Evolutionary conservation across 2,329 filamentous ascomycete genomes (phyloP), one percentile per base, ranked within the genome.

Genomic region (Lachnellula suecica): DNA sequence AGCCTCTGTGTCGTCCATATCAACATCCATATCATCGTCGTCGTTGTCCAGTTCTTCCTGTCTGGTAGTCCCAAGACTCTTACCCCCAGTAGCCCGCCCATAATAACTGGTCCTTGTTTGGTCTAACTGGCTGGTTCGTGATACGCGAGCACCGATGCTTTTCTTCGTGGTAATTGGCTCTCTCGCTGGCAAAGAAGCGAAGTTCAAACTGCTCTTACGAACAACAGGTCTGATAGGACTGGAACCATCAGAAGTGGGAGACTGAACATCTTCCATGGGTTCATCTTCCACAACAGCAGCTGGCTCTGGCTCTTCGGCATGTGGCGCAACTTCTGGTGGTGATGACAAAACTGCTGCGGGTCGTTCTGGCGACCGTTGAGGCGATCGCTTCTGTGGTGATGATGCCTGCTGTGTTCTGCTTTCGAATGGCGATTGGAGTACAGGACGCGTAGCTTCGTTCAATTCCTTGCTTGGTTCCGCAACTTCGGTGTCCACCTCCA

Each of bases 151-250:
- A 15, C 86, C 91, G 64, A 91, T 83, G 68, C 88, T 95, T 72
- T 92, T 93, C 69, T 95, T 95, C 15, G 82, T 83, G 27, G 85
- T 84, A 47, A 97, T 76, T 31, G 93, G 93, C 65, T 97, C 93
- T 56, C 94, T 83, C 2, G 93, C 92, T 25, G 94, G 94, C 11
- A 99, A 77, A 17, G 94, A 91, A 34, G 94, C 91, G 72, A 99
- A 97, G 53, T 89, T 96, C 54, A 99, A 79, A 68, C 93, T 97
- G 71, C 92, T 96, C 77, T 97, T 97, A 54, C 93, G 86, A 60
- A 95, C 81, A n/a, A 52, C 77, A 2, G 88, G 87, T 60, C 89
- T 81, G 44, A 88, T 83, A 0, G 89, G 89, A 61, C 87, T 92
- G 0, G 88, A 90, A 1, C 75, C 79, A 44, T 89, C 86, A 2